These are phyloP conservation scores for Epipyxis sp. DNA, from an alignment of 108 stramenopile genomes.

Conservation along the genomic window DNA sequence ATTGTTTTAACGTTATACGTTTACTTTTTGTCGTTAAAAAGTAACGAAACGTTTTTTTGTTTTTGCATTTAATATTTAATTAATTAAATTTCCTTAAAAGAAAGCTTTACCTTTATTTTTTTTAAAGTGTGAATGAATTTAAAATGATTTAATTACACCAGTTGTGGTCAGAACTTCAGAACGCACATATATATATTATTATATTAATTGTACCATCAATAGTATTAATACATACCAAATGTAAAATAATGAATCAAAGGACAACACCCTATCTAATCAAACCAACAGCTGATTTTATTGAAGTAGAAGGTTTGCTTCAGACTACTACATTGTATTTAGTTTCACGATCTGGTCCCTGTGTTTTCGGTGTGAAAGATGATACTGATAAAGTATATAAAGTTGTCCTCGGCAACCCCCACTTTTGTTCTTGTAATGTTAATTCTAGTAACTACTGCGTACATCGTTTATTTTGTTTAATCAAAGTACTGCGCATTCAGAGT, in stretches of 20 bases:
- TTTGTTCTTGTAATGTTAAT: neutral
- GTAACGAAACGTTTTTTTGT: no score
- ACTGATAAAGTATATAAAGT: neutral
- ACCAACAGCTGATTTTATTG: neutral
- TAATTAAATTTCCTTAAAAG: no score
- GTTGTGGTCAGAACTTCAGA: no score
- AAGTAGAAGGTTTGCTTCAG: neutral
- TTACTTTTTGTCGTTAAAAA: no score
- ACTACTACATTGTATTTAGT: neutral
- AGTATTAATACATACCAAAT: neutral
- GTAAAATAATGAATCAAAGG: no score
- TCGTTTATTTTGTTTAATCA: neutral
- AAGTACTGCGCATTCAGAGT: neutral
- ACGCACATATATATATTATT: no score
- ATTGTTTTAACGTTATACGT: no score
- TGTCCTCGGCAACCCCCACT: neutral
- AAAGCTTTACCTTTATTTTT: no score
- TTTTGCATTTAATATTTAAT: no score
- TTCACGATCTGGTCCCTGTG: neutral
- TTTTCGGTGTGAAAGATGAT: slow-evolving; percentile 9
- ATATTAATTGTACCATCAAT: neutral
- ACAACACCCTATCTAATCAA: neutral
- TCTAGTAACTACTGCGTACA: neutral
- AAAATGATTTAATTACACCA: no score
- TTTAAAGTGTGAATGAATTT: no score